Evolutionary conservation across 176 grass and related monocot genomes (phyloP), one percentile per base, ranked within the genome.

Genomic region (Secale cereale): DNA sequence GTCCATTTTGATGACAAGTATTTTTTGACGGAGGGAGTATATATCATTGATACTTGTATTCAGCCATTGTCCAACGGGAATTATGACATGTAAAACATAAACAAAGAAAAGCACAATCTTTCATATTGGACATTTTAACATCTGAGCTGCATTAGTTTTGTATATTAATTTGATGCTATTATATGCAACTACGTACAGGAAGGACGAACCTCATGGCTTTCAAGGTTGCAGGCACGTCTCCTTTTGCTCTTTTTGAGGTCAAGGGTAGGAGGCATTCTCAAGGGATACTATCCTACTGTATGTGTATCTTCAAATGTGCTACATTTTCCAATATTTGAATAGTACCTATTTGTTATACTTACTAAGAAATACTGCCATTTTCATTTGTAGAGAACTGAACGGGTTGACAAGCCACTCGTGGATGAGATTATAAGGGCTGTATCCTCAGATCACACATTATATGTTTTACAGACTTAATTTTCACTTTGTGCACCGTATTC

Each of bases 361-460:
- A 77, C 67, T 61, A 66, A 80, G 57, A 32, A 76, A 78, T 70
- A 66, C 72, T 4, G 30, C 20, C 82, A 1, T 48, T 81, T 74
- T 82, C 76, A 8, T 85, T 65, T 92, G 69, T 79, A 98, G 96
- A 98, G 91, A 78, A 85, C 86, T 16, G 88, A 92, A 50, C 88
- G 96, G 57, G 93, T 90, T 70, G 96, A 98, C 65, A 87, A 78
- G 25, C 8, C 52, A 85, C 91, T 98, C 16, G 41, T 95, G 77
- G 88, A 89, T 30, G 85, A 98, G 81, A 92, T 98, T 56, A 65
- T 83, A 66, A 94, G 96, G 75, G 96, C 96, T 89, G 96, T 98
- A 98, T 98, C 93, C 93, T 95, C 67, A 59, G n/a, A 83, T 59
- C 46, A 10, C 28, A 46, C 26, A 66, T n/a, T 83, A 66, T 79